These are phyloP conservation scores for Teratosphaeria nubilosa DNA, from an alignment of 2,329 filamentous ascomycete genomes.

Conservation along the genomic window DNA sequence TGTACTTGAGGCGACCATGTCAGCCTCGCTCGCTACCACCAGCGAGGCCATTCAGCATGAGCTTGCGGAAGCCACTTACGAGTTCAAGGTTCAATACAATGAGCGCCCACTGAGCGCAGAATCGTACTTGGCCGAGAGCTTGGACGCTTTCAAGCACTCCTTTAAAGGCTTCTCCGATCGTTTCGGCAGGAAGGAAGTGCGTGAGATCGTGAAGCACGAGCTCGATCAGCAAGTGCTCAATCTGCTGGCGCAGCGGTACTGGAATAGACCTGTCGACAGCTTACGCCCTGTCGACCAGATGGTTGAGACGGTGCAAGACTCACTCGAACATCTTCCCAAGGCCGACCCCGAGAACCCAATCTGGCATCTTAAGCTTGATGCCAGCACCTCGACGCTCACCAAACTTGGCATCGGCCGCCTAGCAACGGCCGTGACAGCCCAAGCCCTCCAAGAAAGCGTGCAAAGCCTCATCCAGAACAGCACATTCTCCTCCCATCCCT, in stretches of 20 bases:
- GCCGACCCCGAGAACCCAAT: constrained; percentile 76
- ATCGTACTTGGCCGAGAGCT: constrained; percentile 87
- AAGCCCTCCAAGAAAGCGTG: constrained; percentile 75
- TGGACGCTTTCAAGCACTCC: constrained; percentile 94
- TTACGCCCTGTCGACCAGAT: constrained; percentile 43
- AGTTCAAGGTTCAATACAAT: constrained; percentile 99
- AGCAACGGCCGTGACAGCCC: constrained; percentile 82
- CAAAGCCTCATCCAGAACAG: constrained; percentile 69
- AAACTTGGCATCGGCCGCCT: constrained; percentile 89
- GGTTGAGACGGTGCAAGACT: constrained; percentile 19
- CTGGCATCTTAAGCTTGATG: constrained; percentile 91
- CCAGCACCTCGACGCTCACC: constrained; percentile 78
- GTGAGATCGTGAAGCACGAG: constrained; percentile 79
- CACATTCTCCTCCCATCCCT: constrained; percentile 82
- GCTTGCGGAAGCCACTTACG: constrained; percentile 90
- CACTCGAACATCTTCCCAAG: constrained; percentile 61
- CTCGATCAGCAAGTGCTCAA: constrained; percentile 93
- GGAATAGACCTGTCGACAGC: constrained; percentile 91
- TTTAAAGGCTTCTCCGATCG: constrained; percentile 88
- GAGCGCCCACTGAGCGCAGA: constrained; percentile 90
- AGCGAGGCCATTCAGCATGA: constrained; percentile 90
- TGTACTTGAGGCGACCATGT: constrained; percentile 95
- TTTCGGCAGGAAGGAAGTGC: constrained; percentile 83
- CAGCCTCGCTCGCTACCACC: constrained; percentile 76
- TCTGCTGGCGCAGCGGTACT: constrained; percentile 83